Evolutionary conservation across 2,329 filamentous ascomycete genomes (phyloP), one percentile per base, ranked within the genome.

Genomic region (Beauveria scarabaeidicola): DNA sequence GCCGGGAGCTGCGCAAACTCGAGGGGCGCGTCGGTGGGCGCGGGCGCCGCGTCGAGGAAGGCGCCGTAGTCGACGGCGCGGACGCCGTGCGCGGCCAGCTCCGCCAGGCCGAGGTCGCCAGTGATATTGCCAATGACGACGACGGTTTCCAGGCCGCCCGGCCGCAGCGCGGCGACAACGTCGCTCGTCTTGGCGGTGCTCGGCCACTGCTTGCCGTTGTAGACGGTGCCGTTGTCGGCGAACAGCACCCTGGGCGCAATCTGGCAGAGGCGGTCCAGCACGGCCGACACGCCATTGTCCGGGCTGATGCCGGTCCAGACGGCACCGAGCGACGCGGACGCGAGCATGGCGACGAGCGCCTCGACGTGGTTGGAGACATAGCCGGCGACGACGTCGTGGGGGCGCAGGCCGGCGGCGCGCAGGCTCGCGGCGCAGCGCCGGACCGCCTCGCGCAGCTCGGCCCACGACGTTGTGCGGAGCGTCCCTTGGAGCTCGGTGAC

Each of bases 281-380:
- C 92, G 17, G 92, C 93, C 66, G 90, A 90, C 2, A 96, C 90
- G 11, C 93, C 93, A 17, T 88, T 96, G 71, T 97, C 93, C 3
- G 93, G 91, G 67, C 90, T 95, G 52, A 97, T 90, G 7, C 89
- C 89, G 0, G 92, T 96, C 93, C 93, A 97, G 41, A 96, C 83
- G 17, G 89, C 92, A 32, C 94, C 94, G 2, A 97, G 73, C 1
- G 90, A 85, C 0, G 91, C 86, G 0, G 91, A 83, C 1, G 90
- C 89, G 36, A 99, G 80, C 86, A 96, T 94, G 21, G 91, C 90
- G 11, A 97, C 86, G 21, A 97, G 76, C 0, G 92, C 89, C 71
- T 96, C 89, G 7, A 85, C 84, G 71, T 97, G 91, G 69, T 99
- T 97, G 23, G 90, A 93, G 15, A 97, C 85, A 69, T 92, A 96